phyloP scores from a whole-genome alignment of 2,329 filamentous ascomycete genomes.

The Westerdykella ornata region DNA sequence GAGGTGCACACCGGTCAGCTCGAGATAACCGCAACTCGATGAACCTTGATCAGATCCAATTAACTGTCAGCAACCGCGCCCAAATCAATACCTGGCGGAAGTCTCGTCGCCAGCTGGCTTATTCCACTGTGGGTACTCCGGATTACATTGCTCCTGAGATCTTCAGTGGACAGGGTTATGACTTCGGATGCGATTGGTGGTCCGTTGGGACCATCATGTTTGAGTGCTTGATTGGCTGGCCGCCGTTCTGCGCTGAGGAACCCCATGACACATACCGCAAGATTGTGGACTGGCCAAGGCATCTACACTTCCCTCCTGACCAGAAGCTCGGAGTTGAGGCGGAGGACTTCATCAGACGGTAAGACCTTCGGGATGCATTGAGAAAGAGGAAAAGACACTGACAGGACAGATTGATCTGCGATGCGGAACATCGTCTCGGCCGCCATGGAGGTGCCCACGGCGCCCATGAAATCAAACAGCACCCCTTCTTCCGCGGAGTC shows the following conservation, averaged over 20 bases:
- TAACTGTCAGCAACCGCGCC: constrained; percentile 94
- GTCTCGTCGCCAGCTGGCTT: constrained; percentile 89
- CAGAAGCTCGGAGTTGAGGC: constrained; percentile 82
- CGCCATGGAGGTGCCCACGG: constrained; percentile 72
- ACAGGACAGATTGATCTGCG: constrained; percentile 71
- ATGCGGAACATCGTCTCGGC: constrained; percentile 85
- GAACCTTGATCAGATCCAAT: constrained; percentile 93
- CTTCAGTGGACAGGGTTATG: constrained; percentile 93
- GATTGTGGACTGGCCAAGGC: constrained; percentile 97
- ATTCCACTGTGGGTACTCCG: constrained; percentile 95
- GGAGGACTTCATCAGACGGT: constrained; percentile 88
- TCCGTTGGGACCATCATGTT: constrained; percentile 99
- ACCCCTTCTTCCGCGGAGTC: constrained; percentile 94
- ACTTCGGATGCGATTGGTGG: constrained; percentile 99
- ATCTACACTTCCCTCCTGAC: constrained; percentile 93
- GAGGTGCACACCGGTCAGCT: constrained; percentile 44
- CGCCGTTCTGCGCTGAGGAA: constrained; percentile 96
- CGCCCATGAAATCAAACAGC: constrained; percentile 84
- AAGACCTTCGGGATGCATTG: constrained; percentile 33
- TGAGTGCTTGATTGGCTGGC: constrained; percentile 97
- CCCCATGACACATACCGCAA: constrained; percentile 97
- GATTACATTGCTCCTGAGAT: constrained; percentile 99
- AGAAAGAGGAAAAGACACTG: constrained; percentile 15
- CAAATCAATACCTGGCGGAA: constrained; percentile 99
- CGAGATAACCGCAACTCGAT: constrained; percentile 78